These are phyloP conservation scores for Fraxinus excelsior DNA, from an alignment of 257 asterid species.

Conservation along the genomic window DNA sequence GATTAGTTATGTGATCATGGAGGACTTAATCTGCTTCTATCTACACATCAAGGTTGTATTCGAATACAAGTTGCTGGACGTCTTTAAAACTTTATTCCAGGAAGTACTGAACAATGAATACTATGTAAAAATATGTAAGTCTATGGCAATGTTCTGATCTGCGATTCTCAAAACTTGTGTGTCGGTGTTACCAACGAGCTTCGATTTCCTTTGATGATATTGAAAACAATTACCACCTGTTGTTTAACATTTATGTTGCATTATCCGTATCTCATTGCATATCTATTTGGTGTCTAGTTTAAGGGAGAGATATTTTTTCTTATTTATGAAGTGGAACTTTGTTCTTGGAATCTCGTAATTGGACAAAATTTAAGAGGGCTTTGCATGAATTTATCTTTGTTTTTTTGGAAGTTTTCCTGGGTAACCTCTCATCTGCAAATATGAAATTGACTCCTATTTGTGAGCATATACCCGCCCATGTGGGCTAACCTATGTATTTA, in stretches of 20 bases:
- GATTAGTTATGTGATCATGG: conserved; percentile 9
- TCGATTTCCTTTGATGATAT: conserved; percentile 3
- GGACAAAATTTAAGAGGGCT: background rate
- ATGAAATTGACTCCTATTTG: background rate
- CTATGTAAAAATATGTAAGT: conserved; percentile 1
- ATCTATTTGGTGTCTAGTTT: background rate
- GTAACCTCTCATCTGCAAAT: background rate
- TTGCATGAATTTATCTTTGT: background rate
- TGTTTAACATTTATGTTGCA: background rate
- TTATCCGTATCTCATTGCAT: background rate
- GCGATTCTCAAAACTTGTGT: conserved; percentile 14
- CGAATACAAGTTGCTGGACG: conserved; percentile 6
- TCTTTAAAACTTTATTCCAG: background rate
- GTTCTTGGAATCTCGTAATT: background rate
- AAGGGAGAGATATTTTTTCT: background rate
- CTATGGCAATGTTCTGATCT: conserved; percentile 19
- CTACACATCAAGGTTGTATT: conserved; percentile 4
- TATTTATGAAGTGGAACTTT: background rate
- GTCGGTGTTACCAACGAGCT: conserved; percentile 2
- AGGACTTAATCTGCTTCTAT: conserved; percentile 1
- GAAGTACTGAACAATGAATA: conserved; percentile 11
- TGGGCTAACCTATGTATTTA: background rate
- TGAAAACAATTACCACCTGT: background rate
- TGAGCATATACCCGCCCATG: background rate
- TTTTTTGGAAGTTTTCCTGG: background rate